Percentiles rank a stretch among this genome's conserved stretches.
Conservation (phyloP, 129 eudicot genomes). For the Helichrysum umbraculigerum region DNA sequence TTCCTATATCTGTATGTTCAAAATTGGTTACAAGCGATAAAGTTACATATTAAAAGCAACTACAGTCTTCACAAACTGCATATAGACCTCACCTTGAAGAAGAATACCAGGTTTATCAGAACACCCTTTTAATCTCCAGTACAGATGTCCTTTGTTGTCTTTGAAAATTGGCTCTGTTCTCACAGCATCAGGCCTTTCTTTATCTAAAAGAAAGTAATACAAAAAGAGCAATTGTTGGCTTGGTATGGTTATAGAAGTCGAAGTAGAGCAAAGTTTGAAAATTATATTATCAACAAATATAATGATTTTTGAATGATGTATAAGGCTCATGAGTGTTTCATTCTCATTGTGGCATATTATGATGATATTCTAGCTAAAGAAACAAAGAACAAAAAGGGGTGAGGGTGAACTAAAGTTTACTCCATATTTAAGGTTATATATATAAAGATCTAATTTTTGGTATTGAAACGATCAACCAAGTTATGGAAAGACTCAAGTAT, state of each 20-base stretch:
- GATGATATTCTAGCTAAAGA: neutral
- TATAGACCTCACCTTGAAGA: constrained; percentile 52
- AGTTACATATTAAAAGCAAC: neutral
- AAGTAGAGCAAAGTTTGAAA: neutral
- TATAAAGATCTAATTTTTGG: neutral
- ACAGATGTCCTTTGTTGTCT: constrained; percentile 53
- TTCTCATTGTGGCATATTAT: neutral
- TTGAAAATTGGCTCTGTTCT: constrained; percentile 49
- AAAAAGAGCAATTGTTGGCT: neutral
- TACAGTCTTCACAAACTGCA: constrained; percentile 11
- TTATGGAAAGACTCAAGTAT: neutral
- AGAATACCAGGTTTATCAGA: constrained; percentile 47
- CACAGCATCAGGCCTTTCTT: constrained; percentile 51
- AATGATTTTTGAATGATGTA: neutral
- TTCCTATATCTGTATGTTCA: constrained; percentile 52
- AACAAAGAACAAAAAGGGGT: neutral
- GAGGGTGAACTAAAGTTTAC: neutral
- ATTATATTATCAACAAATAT: neutral
- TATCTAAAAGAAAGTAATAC: constrained; percentile 37
- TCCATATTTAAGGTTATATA: neutral
- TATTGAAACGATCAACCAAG: neutral
- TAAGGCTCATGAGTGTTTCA: neutral
- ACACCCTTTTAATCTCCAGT: constrained; percentile 66
- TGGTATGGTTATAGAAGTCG: neutral
- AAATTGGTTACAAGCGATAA: neutral